phyloP scores from a whole-genome alignment of 129 eudicot genomes.

The Ambrosia artemisiifolia region DNA sequence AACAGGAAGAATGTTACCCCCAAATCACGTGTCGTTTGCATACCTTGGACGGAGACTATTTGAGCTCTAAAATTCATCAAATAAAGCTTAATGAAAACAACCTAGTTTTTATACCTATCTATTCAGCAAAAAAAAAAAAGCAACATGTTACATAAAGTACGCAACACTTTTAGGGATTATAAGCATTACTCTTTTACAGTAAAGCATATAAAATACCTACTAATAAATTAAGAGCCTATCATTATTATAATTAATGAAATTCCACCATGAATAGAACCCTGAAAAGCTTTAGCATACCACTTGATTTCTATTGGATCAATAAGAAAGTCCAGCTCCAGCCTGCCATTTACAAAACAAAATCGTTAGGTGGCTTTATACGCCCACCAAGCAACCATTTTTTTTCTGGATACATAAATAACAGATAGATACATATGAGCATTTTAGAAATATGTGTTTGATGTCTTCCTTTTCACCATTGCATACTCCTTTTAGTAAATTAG shows the following conservation, averaged over 20 bases:
- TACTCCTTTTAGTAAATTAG: neutral
- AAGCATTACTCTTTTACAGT: neutral
- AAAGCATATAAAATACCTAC: neutral
- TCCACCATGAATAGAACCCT: too few relatives aligned
- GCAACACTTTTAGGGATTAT: neutral
- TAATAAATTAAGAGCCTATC: constrained; percentile 4
- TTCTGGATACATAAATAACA: neutral
- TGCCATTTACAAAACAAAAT: neutral
- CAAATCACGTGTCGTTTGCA: too few relatives aligned
- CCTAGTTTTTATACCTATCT: neutral
- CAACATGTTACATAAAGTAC: neutral
- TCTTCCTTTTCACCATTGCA: neutral
- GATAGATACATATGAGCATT: neutral
- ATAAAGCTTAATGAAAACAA: neutral
- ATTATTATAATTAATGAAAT: neutral
- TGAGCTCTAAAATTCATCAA: neutral
- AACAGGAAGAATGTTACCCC: too few relatives aligned
- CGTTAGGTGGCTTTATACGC: neutral
- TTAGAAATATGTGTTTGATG: too few relatives aligned
- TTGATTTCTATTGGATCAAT: neutral
- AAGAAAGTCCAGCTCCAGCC: neutral
- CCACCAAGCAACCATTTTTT: neutral
- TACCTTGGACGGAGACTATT: neutral
- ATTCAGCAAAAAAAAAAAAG: neutral
- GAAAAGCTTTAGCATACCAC: too few relatives aligned